phyloP scores from a whole-genome alignment of 805 yeast species.

The Barnettozyma californica region DNA sequence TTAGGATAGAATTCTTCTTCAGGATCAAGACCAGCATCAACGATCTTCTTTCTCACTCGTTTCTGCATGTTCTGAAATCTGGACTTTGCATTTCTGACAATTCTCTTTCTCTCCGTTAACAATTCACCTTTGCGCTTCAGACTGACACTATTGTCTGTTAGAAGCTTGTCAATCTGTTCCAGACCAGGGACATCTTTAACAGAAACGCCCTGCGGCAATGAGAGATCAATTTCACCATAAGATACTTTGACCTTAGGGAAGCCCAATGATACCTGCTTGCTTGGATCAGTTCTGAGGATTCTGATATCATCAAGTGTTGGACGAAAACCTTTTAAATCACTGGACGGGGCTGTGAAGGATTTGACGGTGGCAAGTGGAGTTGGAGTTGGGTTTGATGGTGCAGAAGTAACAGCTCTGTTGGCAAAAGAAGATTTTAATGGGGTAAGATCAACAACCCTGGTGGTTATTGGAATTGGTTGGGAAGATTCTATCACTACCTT shows the following conservation, averaged over 20 bases:
- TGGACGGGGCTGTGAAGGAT: not conserved
- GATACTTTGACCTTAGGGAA: slow-evolving; percentile 2
- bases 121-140: not conserved
- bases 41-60: not conserved
- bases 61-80: slow-evolving; percentile 3
- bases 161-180: not conserved
- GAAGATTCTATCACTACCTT: not conserved
- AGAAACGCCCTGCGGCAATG: slow-evolving; percentile 1
- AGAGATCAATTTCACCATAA: not conserved
- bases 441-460: not conserved
- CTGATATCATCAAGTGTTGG: not conserved
- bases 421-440: not conserved
- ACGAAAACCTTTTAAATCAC: not conserved
- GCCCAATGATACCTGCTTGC: not conserved
- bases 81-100: slow-evolving; percentile 9
- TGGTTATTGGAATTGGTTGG: too few relatives aligned
- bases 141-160: not conserved
- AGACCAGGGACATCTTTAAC: slow-evolving; percentile 11
- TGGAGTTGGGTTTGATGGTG: not conserved
- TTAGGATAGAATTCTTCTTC: not conserved
- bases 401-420: not conserved
- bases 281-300: not conserved
- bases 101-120: slow-evolving; percentile 3
- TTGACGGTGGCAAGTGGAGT: not conserved
- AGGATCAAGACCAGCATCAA: not conserved